Evolutionary conservation across 352 stramenopile species (phyloP), one percentile per base, ranked within the genome.

Genomic region (Halophytophthora polymorphica): DNA sequence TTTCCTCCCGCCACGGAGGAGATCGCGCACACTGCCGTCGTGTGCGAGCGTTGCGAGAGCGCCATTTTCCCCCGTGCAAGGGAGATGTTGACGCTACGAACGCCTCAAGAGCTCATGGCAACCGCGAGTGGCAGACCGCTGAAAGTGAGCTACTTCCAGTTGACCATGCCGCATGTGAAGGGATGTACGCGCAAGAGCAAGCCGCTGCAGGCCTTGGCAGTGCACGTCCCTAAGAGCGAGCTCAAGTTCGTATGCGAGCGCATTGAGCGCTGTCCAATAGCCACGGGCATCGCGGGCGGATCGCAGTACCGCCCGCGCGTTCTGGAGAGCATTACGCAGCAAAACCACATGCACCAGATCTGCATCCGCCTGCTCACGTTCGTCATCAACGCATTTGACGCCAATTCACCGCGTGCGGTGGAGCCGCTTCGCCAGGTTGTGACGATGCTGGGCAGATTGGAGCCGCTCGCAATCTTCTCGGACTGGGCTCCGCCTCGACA

Each of bases 81-180:
- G 18, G 82, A 90, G 23, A 50, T 73, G 35, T 59, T 95, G 17
- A 93, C 85, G 14, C 73, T 64, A 15, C 77, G 85, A 7, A 86
- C 79, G 10, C 19, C 25, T 14, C 38, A 67, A 3, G 73, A 90
- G 19, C 66, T 69, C 2, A 66, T 95, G 53, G 64, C 62, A 6
- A 70, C 77, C 10, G 56, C 64, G 2, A 76, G 69, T 34, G 82
- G 80, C 10, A 90, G 86, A 22, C 46, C 71, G 2, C 62, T 95
- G 7, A 75, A 91, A 50, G 77, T 92, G 36, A 78, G 75, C 10
- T 94, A 94, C 33, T 95, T 91, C 53, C 85, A 95, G 39, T 44
- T 89, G 28, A 91, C 77, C 35, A 95, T 95, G 85, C 83, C 83
- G 3, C 85, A 95, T 52, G 79, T 94, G n/a, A 73, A 91, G 33